Base-by-base conservation (phyloP, 352 stramenopile species). In the Globisporangium mamillatum region DNA sequence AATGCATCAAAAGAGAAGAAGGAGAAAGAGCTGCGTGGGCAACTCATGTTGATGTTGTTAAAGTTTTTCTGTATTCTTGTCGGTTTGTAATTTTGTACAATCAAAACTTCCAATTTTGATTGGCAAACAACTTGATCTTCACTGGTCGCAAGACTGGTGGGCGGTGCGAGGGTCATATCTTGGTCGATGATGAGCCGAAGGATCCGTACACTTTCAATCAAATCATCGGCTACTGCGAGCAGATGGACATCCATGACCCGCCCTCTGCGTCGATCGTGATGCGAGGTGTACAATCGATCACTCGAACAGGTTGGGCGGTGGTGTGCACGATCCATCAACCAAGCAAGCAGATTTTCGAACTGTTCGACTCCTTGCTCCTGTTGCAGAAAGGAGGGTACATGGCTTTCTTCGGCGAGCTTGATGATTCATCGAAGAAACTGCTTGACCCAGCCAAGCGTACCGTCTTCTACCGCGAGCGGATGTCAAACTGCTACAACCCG, bases 341-440 rank as follows among this genome's bases (percentile, higher is more conserved):
- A 20, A 80, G 88, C 70, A 80, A 86, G n/a, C 84, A 81, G 10
- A 95, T 98, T 64, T 99, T 98, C 66, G 86, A 95, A 67, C 80
- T 93, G 57, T 98, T 98, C 66, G 93, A 98, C 68, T 76, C 88
- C 68, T 76, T 98, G 0, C 67, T 98, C 9, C 68, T 98, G 41
- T 78, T 98, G 0, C 88, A 95, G 57, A 74, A 72, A 50, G 81
- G 79, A 22, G 82, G 80, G 0, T 79, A 68, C 55, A 81, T 73
- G 10, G 82, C 94, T 1, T 98, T 92, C 72, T 97, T 97, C 69
- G 91, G 93, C 46, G 82, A 95, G 16, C 70, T 98, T 22, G 93
- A 91, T 20, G 65, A 90, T 2, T 87, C 75, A 9, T 44, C 36
- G 10, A 68, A 67, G 20, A 90, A 90, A 55, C 76, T 98, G 62